These are phyloP conservation scores for Phalaenopsis aphrodite DNA, from an alignment of 106 monocot genomes.

Conservation along the genomic window DNA sequence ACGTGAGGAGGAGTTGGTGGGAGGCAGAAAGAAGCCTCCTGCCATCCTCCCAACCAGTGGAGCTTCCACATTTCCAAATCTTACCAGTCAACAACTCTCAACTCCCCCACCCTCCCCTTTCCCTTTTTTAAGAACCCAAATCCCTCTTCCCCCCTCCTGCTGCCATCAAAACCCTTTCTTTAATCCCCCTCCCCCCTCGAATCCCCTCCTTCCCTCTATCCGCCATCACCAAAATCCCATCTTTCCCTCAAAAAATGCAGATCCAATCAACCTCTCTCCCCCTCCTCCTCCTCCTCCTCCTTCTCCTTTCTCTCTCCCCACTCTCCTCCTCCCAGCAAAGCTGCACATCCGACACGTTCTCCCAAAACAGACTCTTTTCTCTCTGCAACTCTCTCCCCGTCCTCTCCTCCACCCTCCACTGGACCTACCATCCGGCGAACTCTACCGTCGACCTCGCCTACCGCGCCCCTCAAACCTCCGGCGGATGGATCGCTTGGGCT, in stretches of 20 bases:
- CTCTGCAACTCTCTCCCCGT: slow-evolving; percentile 29
- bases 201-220: neutral
- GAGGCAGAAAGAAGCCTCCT: neutral
- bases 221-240: neutral
- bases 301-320: neutral
- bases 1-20: slow-evolving; percentile 8
- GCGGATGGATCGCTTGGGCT: slow-evolving; percentile 76
- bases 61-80: neutral
- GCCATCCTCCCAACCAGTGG: neutral
- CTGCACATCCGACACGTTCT: slow-evolving; percentile 24
- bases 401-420: slow-evolving; percentile 59
- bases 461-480: slow-evolving; percentile 33
- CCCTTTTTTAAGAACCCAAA: neutral
- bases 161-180: neutral
- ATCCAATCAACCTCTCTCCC: neutral
- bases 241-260: neutral
- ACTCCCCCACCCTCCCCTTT: neutral
- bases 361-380: slow-evolving; percentile 22
- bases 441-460: slow-evolving; percentile 58
- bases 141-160: neutral
- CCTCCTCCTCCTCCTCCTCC: neutral
- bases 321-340: slow-evolving; percentile 16
- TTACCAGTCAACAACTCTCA: slow-evolving; percentile 5
- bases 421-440: slow-evolving; percentile 47
- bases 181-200: neutral